Conservation (phyloP, 352 stramenopile species). For the Plasmopara muralis region DNA sequence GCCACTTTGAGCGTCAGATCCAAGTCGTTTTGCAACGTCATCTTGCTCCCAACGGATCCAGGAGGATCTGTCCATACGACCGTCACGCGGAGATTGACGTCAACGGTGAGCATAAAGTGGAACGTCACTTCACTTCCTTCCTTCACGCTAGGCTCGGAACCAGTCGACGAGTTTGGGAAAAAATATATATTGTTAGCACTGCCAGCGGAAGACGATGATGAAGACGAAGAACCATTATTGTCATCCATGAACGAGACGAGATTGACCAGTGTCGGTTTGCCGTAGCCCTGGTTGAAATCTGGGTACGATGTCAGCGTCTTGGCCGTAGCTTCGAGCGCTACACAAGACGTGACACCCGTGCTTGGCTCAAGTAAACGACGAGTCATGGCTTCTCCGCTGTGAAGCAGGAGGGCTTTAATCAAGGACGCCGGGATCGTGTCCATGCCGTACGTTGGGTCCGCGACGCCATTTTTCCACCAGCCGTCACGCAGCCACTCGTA, state of each 20-base stretch:
- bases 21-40: conserved; percentile 61
- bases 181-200: conserved; percentile 38
- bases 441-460: conserved; percentile 49
- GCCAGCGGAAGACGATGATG: conserved; percentile 11
- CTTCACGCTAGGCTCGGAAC: conserved; percentile 46
- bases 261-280: conserved; percentile 60
- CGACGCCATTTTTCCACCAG: conserved; percentile 63
- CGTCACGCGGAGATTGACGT: conserved; percentile 56
- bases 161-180: conserved; percentile 40
- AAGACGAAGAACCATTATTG: conserved; percentile 8
- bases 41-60: conserved; percentile 41
- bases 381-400: conserved; percentile 62
- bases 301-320: conserved; percentile 36
- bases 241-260: conserved; percentile 38
- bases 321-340: conserved; percentile 32
- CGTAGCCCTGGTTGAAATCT: conserved; percentile 72
- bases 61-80: conserved; percentile 70
- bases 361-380: conserved; percentile 36
- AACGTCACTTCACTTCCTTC: conserved; percentile 44
- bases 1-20: conserved; percentile 54
- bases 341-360: conserved; percentile 45
- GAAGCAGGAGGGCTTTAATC: conserved; percentile 81
- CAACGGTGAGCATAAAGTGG: conserved; percentile 46
- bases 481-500: conserved; percentile 85
- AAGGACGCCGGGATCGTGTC: conserved; percentile 53